phyloP scores from a whole-genome alignment of 2,329 filamentous ascomycete genomes.

The Eutypella sp. region DNA sequence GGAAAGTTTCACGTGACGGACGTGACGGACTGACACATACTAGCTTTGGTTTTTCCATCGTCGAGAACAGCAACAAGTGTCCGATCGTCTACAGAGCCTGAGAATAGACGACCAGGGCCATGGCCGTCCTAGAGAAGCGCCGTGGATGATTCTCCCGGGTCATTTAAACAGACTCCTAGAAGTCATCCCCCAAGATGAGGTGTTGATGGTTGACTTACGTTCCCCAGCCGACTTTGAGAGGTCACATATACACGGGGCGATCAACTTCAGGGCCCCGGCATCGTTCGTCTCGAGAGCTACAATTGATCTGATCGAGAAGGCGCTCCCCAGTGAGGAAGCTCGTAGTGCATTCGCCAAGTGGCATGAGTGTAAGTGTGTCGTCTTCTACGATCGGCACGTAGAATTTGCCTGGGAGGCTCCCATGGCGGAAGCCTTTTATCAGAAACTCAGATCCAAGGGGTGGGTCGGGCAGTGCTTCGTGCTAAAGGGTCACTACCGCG shows the following conservation, averaged over 20 bases:
- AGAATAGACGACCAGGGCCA: constrained; percentile 32
- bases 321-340: constrained; percentile 44
- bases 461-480: constrained; percentile 50
- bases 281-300: constrained; percentile 43
- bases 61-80: constrained; percentile 42
- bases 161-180: constrained; percentile 47
- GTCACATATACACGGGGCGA: constrained; percentile 47
- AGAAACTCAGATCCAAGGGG: constrained; percentile 40
- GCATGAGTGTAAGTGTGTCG: constrained; percentile 41
- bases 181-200: constrained; percentile 40
- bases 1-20: neutral
- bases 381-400: constrained; percentile 48
- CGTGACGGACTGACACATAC: constrained; percentile 9
- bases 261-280: constrained; percentile 47
- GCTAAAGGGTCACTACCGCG: constrained; percentile 51
- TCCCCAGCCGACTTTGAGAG: constrained; percentile 41
- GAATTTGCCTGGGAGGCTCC: constrained; percentile 49
- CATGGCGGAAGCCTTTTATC: constrained; percentile 37
- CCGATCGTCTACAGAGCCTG: constrained; percentile 40
- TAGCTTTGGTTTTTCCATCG: constrained; percentile 51
- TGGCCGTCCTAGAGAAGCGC: constrained; percentile 24
- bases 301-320: constrained; percentile 46
- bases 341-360: constrained; percentile 42
- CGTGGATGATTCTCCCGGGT: constrained; percentile 46
- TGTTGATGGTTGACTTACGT: constrained; percentile 47